These are phyloP conservation scores for Adenanthera pavonina DNA, from an alignment of 306 rosid genomes.

Conservation along the genomic window DNA sequence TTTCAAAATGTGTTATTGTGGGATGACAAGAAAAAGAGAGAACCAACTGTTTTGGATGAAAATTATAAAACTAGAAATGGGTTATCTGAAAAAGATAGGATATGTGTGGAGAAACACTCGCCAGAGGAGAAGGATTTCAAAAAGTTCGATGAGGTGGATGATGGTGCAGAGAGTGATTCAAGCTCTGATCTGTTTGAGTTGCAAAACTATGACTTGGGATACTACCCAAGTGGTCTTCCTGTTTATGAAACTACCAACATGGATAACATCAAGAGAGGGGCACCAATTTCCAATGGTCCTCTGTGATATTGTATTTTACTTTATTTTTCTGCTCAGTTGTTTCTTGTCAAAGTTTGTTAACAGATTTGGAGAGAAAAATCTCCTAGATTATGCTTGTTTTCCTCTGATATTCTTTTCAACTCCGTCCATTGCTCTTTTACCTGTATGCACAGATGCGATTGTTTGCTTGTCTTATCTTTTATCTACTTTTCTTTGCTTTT, in stretches of 20 bases:
- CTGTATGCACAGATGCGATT: conserved; percentile 57
- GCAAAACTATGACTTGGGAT: conserved; percentile 89
- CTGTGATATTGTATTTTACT: conserved; percentile 41
- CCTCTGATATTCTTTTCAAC: conserved; percentile 41
- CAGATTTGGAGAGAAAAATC: conserved; percentile 49
- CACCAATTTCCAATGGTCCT: conserved; percentile 74
- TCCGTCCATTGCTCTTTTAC: conserved; percentile 36
- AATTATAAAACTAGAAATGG: conserved; percentile 42
- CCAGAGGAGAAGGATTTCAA: conserved; percentile 41
- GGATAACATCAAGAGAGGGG: conserved; percentile 86
- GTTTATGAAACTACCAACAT: conserved; percentile 96
- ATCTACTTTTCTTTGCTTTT: conserved; percentile 41
- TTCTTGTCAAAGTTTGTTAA: conserved; percentile 43
- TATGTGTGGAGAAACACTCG: conserved; percentile 38
- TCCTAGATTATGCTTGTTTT: conserved; percentile 42
- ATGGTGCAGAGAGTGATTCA: conserved; percentile 92
- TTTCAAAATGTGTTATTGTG: conserved; percentile 43
- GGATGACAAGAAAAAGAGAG: conserved; percentile 61
- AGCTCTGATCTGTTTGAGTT: conserved; percentile 95
- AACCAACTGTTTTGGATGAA: conserved; percentile 49
- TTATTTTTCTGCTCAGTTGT: conserved; percentile 35
- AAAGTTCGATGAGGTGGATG: conserved; percentile 59
- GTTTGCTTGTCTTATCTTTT: conserved; percentile 61
- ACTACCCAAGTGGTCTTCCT: conserved; percentile 77
- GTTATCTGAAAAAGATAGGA: conserved; percentile 47